Evolutionary conservation across 2,329 filamentous ascomycete species (phyloP).

Genomic region (Talaromyces sp.): DNA sequence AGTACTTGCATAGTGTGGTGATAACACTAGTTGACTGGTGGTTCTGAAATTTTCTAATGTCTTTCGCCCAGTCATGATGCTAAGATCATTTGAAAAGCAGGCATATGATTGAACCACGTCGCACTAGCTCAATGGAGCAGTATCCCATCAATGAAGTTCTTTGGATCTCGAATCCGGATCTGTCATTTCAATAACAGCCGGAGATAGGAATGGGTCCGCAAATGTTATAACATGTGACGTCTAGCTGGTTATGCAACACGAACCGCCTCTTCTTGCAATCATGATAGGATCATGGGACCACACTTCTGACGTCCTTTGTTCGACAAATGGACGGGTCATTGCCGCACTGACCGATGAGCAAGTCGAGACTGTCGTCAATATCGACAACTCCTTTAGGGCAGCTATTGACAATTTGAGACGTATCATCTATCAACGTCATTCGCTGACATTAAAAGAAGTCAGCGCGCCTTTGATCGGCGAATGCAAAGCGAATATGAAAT

Average conservation of each 20-base stretch:
- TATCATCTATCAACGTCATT: background rate
- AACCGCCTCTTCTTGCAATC: slow-evolving; percentile 6
- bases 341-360: background rate
- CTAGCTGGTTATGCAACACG: slow-evolving; percentile 5
- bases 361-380: background rate
- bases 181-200: background rate
- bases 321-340: slow-evolving; percentile 1
- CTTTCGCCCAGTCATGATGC: background rate
- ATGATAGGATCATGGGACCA: slow-evolving; percentile 4
- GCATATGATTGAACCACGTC: background rate
- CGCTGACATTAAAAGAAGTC: background rate
- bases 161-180: background rate
- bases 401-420: slow-evolving; percentile 6
- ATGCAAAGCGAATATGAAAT: slow-evolving; percentile 3
- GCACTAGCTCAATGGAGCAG: background rate
- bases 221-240: slow-evolving; percentile 9
- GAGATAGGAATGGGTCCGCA: background rate
- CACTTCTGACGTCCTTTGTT: background rate
- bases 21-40: background rate
- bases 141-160: slow-evolving; percentile 3
- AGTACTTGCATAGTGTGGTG: background rate
- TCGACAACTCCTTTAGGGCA: background rate
- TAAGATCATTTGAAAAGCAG: background rate
- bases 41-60: too few species aligned
- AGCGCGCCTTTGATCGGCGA: background rate